Evolutionary conservation across 305 asterid genomes (phyloP).

Genomic region (Plantago coronopus): DNA sequence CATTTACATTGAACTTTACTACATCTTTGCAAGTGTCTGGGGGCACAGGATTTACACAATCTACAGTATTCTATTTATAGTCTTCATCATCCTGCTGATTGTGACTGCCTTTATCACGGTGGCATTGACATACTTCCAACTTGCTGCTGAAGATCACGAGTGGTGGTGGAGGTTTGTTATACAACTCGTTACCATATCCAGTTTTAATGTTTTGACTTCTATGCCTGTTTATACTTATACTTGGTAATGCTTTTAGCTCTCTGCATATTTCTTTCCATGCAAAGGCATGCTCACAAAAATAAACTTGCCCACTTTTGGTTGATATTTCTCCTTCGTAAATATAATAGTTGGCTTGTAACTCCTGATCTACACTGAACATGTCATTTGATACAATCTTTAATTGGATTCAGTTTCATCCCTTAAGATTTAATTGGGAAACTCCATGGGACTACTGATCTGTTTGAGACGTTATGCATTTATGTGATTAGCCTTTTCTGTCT

Average conservation of each 20-base stretch:
- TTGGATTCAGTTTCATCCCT: too few species aligned
- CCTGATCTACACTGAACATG: too few species aligned
- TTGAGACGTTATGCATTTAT: too few species aligned
- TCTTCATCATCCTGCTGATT: slow-evolving; percentile 65
- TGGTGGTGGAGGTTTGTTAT: slow-evolving; percentile 86
- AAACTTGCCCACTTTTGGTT: too few species aligned
- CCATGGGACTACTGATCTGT: too few species aligned
- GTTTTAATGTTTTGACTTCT: not conserved
- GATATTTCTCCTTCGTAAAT: too few species aligned
- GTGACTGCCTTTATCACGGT: slow-evolving; percentile 77
- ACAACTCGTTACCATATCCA: not conserved
- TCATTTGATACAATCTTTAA: too few species aligned
- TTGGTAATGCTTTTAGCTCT: not conserved
- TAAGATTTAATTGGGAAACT: too few species aligned
- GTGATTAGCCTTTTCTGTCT: too few species aligned
- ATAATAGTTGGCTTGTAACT: too few species aligned
- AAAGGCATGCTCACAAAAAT: not conserved
- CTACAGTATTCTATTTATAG: slow-evolving; percentile 67
- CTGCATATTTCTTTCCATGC: not conserved
- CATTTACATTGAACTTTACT: slow-evolving; percentile 71
- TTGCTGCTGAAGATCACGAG: slow-evolving; percentile 85
- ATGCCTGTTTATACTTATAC: not conserved
- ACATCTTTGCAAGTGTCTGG: slow-evolving; percentile 81
- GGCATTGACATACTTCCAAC: slow-evolving; percentile 76
- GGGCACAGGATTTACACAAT: slow-evolving; percentile 80